Evolutionary conservation across 1,139 yeast species (phyloP).

Genomic region (Candida tropicalis): DNA sequence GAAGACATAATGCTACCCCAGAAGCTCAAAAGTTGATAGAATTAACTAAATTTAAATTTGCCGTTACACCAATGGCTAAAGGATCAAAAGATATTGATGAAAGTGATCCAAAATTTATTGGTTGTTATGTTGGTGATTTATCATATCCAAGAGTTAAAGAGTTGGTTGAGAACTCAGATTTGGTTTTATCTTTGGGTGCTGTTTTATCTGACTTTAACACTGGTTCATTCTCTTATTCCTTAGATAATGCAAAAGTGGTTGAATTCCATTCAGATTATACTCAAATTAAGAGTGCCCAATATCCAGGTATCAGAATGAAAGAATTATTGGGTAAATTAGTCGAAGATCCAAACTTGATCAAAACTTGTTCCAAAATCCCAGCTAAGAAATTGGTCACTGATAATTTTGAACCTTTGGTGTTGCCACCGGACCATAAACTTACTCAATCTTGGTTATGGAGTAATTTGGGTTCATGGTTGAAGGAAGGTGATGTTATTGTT

Average conservation of each 20-base stretch:
- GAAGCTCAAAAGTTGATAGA: conserved; percentile 68
- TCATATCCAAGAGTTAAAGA: conserved; percentile 48
- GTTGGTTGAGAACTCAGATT: conserved; percentile 76
- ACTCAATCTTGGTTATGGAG: conserved; percentile 86
- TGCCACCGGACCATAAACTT: conserved; percentile 33
- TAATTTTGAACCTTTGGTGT: conserved; percentile 19
- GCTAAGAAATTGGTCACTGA: conserved; percentile 35
- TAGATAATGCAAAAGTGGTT: conserved; percentile 75
- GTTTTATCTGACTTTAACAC: conserved; percentile 87
- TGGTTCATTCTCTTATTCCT: conserved; percentile 83
- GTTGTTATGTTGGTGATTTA: conserved; percentile 22
- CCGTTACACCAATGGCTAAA: conserved; percentile 91
- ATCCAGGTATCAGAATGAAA: conserved; percentile 81
- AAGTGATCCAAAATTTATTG: conserved; percentile 18
- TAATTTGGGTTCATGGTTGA: conserved; percentile 69
- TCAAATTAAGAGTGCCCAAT: conserved; percentile 74
- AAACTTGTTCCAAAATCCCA: conserved; percentile 51
- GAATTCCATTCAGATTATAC: conserved; percentile 91
- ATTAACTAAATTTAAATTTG: conserved; percentile 77
- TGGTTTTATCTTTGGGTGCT: conserved; percentile 79
- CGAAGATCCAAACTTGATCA: conserved; percentile 24
- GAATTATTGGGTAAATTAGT: conserved; percentile 29
- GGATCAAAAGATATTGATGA: conserved; percentile 70
- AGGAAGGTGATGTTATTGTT: conserved; percentile 77
- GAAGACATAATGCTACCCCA: conserved; percentile 68